Conservation (phyloP, 345 rosid genomes). For the Litchi chinensis region DNA sequence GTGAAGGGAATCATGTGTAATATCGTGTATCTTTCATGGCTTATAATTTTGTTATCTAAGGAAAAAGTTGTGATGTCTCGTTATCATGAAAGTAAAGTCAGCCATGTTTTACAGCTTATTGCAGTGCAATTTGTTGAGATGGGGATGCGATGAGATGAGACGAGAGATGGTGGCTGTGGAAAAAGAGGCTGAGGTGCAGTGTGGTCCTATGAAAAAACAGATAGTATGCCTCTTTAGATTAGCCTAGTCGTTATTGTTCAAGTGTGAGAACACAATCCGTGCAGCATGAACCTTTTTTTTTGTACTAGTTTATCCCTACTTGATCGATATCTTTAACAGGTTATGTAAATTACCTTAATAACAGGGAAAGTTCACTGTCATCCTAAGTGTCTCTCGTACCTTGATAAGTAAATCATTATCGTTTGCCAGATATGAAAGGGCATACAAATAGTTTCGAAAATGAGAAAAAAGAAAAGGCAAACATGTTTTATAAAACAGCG, state of each 20-base stretch:
- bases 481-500: neutral
- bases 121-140: neutral
- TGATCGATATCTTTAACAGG: neutral
- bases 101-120: conserved; percentile 16
- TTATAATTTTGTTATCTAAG: neutral
- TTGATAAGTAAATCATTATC: neutral
- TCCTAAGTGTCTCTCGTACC: neutral
- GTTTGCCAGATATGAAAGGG: neutral
- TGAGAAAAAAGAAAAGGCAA: neutral
- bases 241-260: neutral
- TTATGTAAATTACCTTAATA: neutral
- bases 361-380: neutral
- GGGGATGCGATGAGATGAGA: neutral
- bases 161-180: neutral
- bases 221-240: conserved; percentile 1
- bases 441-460: neutral
- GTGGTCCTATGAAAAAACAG: conserved; percentile 17
- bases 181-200: neutral
- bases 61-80: neutral
- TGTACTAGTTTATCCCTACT: neutral
- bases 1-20: neutral
- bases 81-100: conserved; percentile 3
- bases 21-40: too few species aligned
- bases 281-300: neutral
- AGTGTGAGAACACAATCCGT: neutral